Evolutionary conservation across 208 protist species (phyloP), one percentile per base, ranked within the genome.

Genomic region (Wallacemonas collosoma): DNA sequence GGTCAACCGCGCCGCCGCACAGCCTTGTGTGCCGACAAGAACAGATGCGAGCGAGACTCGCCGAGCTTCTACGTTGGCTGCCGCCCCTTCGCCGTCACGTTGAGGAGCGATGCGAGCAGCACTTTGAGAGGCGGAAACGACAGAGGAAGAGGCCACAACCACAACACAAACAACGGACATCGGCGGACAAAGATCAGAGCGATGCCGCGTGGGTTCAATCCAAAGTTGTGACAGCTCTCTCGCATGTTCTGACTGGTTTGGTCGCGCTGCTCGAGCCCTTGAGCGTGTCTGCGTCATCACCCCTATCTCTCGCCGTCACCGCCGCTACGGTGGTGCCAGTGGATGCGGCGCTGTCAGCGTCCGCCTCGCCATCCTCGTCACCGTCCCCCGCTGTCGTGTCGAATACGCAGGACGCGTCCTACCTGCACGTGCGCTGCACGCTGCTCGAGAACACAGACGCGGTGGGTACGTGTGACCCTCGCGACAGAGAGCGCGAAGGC

Each of bases 61-160:
- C n/a, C 4, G 60, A 65, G 43, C n/a, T 65, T 1, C 43, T 65
- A 41, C 40, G 60, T 15, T 65, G 60, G 60, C 15, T 65, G 38
- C 41, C 60, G 5, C 60, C 60, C 11, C 60, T 65, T 12, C 60
- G 50, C 1, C 41, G 7, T 17, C 60, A 65, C 60, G 50, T 65
- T 39, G 9, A 48, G n/a, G 38, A 8, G 3, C 60, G 60, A 1
- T 65, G 36, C 12, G n/a, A 17, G 6, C 3, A 6, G 11, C 60
- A 41, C 2, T 11, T 9, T 4, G 40, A 51, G 38, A 4, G 60
- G 26, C 60, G 43, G 11, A 38, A 51, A 12, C 45, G 45, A 12
- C 45, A 50, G 45, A 50, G 12, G 45, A 50, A 50, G 45, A 50
- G 45, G 12, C 45, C 45, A 6, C 8, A 6, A 6, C 8, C 45